These are phyloP conservation scores for Tetracladium marchalianum DNA, from an alignment of 495 filamentous ascomycete genomes.

Conservation along the genomic window DNA sequence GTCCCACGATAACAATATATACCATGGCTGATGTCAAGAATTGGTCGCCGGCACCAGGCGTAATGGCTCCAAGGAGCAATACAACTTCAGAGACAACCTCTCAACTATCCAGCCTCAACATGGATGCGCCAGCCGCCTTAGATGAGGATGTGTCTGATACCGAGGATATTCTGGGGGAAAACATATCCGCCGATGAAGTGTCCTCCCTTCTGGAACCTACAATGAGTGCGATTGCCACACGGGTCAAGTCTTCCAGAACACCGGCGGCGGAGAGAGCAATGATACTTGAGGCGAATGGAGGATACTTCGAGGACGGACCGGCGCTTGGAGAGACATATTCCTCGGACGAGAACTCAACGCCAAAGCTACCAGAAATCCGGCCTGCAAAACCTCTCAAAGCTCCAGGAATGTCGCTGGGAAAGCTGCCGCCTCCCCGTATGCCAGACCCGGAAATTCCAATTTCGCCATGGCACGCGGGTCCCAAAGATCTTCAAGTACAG, in stretches of 20 bases:
- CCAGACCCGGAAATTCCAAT: constrained; percentile 9
- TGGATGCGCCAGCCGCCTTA: neutral
- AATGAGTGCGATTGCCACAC: constrained; percentile 61
- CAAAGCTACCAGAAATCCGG: neutral
- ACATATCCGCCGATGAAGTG: constrained; percentile 35
- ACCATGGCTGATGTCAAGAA: too few relatives aligned
- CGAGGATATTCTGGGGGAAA: constrained; percentile 6
- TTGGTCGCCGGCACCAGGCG: too few relatives aligned
- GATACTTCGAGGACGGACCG: constrained; percentile 35
- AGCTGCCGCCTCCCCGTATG: constrained; percentile 18
- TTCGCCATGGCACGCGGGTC: constrained; percentile 27
- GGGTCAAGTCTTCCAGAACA: constrained; percentile 59
- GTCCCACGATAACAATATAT: too few relatives aligned
- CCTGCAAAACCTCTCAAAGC: constrained; percentile 5
- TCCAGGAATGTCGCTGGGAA: constrained; percentile 23
- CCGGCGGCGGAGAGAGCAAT: constrained; percentile 67
- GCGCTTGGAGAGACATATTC: constrained; percentile 17
- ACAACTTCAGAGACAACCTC: too few relatives aligned
- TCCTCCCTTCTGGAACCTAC: constrained; percentile 65
- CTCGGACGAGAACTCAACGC: constrained; percentile 6
- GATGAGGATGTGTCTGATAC: constrained; percentile 3
- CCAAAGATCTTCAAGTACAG: constrained; percentile 31
- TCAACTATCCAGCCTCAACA: too few relatives aligned
- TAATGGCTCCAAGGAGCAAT: too few relatives aligned
- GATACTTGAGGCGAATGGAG: constrained; percentile 48